Base-by-base conservation (phyloP, 2,329 filamentous ascomycete genomes). In the Neonectria coccinea region DNA sequence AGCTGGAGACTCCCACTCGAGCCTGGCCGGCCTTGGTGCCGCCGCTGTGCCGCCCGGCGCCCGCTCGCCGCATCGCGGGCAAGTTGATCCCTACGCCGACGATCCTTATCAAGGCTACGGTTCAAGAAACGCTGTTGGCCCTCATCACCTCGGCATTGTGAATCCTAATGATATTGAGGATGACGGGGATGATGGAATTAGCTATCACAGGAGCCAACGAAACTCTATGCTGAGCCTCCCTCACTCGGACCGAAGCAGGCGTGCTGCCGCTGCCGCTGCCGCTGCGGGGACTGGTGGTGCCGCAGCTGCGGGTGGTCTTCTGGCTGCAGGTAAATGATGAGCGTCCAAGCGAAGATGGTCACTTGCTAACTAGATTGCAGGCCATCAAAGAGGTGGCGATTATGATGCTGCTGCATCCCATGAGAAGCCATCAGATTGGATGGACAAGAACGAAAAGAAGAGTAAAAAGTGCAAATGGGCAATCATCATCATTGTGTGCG, bases 111-210 rank as follows among this genome's bases (percentile, higher is more conserved):
- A 87, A 59, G 85, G 86, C 69, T 88, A 87, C 44, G 82, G 76
- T 65, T 76, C 73, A 11, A 79, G 78, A 42, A 80, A 75, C 78
- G 84, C 79, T 41, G 84, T 84, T 63, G 79, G 79, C 31, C 84
- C 85, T 63, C 79, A 84, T 25, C 77, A 81, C 9, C 79, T 89
- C 4, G 86, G 86, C 42, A 81, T 87, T 2, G 86, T 96, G 64
- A 90, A 97, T 75, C 93, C 94, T 3, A 88, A 92, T 73, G 89
- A 90, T 14, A 94, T 97, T 68, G 87, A 87, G 22, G 94, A 97
- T 76, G 94, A 97, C 74, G 93, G 92, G 29, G 94, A 97, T 73
- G 94, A 97, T 76, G 93, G 91, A 1, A 85, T 96, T 56, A 84
- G 86, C 5, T 89, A 86, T 70, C 80, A 78, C 55, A 79, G 77